Percentiles rank a stretch among this genome's conserved stretches.
These are phyloP conservation scores for maize (Zea mays) DNA, from an alignment of 176 grass and related monocot species.

Conservation along the genomic window DNA sequence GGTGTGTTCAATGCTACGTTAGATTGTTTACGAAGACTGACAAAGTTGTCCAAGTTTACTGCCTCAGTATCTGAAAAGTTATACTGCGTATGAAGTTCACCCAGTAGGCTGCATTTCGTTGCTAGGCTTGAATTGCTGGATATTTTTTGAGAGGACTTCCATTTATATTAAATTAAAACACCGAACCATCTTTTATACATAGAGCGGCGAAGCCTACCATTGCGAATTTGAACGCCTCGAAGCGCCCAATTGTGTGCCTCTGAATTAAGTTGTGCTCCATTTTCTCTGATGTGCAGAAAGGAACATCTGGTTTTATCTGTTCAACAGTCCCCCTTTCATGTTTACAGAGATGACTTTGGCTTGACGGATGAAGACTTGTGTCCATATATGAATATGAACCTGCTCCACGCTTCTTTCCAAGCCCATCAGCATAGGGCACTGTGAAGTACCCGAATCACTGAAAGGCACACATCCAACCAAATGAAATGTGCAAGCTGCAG, in stretches of 20 bases:
- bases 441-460: slow-evolving; percentile 80
- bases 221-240: not conserved
- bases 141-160: not conserved
- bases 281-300: not conserved
- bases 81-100: not conserved
- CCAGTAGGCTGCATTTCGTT: not conserved
- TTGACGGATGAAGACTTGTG: slow-evolving; percentile 42
- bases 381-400: slow-evolving; percentile 67
- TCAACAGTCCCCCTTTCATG: not conserved
- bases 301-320: slow-evolving; percentile 6
- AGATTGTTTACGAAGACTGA: no score
- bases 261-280: not conserved
- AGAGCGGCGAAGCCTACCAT: not conserved
- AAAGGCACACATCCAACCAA: slow-evolving; percentile 86
- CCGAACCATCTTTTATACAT: not conserved
- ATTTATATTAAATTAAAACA: not conserved
- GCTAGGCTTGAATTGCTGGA: not conserved
- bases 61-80: slow-evolving; percentile 2
- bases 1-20: not conserved
- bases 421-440: slow-evolving; percentile 73
- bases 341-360: slow-evolving; percentile 56
- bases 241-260: not conserved
- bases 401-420: slow-evolving; percentile 72
- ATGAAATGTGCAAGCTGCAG: slow-evolving; percentile 91
- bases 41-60: not conserved